Conservation (phyloP, 768 basidiomycete species). For the Tulasnella sp. region DNA sequence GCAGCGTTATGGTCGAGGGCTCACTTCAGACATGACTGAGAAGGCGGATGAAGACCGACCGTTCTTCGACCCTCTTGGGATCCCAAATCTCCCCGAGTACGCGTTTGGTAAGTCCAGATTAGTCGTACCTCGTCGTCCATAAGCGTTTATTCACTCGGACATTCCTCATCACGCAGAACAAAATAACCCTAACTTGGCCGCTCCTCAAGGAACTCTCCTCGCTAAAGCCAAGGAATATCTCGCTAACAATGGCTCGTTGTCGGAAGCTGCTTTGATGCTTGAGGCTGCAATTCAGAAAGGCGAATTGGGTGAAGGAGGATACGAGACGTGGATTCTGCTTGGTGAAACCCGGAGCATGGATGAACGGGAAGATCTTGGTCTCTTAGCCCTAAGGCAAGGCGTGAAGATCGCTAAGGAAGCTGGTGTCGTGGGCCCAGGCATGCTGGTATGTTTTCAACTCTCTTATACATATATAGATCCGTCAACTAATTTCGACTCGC, state of each 20-base stretch:
- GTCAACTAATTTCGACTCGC: background rate
- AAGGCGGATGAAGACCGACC: slow-evolving; percentile 21
- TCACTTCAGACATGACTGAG: slow-evolving; percentile 36
- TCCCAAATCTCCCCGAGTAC: slow-evolving; percentile 70
- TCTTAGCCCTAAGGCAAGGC: slow-evolving; percentile 74
- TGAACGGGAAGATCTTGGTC: slow-evolving; percentile 76
- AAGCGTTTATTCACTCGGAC: slow-evolving; percentile 19
- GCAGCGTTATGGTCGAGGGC: slow-evolving; percentile 45
- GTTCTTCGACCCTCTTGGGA: slow-evolving; percentile 63
- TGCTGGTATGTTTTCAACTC: slow-evolving; percentile 54
- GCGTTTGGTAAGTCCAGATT: slow-evolving; percentile 60
- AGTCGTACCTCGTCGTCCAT: slow-evolving; percentile 14
- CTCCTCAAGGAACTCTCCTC: slow-evolving; percentile 48
- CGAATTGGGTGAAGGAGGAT: slow-evolving; percentile 74
- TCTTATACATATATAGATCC: background rate
- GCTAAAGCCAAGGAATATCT: slow-evolving; percentile 72
- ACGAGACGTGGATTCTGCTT: slow-evolving; percentile 87
- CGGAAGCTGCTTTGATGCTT: slow-evolving; percentile 79
- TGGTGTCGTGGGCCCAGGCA: slow-evolving; percentile 63
- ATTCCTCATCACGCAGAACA: slow-evolving; percentile 46
- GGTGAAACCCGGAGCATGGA: slow-evolving; percentile 90
- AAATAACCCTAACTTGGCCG: slow-evolving; percentile 61
- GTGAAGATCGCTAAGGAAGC: slow-evolving; percentile 61
- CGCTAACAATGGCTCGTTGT: slow-evolving; percentile 75
- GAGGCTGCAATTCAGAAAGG: slow-evolving; percentile 88